A percentile compares a stretch with the other conserved stretches of the same genome.
These are phyloP conservation scores for Salvia hispanica DNA, from an alignment of 257 asterid genomes.

Conservation along the genomic window DNA sequence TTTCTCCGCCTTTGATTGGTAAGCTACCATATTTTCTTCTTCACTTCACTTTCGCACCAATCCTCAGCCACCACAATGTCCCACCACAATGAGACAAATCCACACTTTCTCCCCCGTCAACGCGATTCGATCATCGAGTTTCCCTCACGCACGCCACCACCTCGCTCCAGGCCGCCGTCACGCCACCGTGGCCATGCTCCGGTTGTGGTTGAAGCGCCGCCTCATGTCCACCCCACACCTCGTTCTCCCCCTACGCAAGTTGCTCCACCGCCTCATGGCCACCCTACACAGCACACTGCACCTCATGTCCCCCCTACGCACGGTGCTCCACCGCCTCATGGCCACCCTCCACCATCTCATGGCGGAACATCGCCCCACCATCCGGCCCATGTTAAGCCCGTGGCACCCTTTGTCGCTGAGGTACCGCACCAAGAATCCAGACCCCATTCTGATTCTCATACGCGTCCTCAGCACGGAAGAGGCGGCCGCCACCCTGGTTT, in stretches of 20 bases:
- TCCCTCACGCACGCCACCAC: constrained; percentile 33
- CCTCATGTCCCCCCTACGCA: too few species aligned
- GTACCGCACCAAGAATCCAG: constrained; percentile 17
- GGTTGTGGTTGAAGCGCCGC: constrained; percentile 31
- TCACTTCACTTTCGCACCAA: constrained; percentile 23
- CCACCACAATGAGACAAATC: constrained; percentile 44
- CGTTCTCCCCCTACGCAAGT: too few species aligned
- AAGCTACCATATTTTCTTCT: constrained; percentile 1
- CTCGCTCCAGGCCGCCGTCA: constrained; percentile 11
- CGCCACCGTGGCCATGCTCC: constrained; percentile 29
- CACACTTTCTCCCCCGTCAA: constrained; percentile 48
- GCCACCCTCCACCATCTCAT: constrained; percentile 28
- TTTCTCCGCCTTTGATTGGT: constrained; percentile 20
- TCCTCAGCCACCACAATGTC: constrained; percentile 33
- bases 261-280: constrained; percentile 29
- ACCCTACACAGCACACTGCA: background rate
- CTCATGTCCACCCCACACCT: constrained; percentile 8
- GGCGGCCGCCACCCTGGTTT: constrained; percentile 16
- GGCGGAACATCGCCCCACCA: constrained; percentile 27
- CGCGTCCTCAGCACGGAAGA: background rate
- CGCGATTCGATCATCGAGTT: constrained; percentile 39
- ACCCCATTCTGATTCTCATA: constrained; percentile 2
- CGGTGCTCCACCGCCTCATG: constrained; percentile 29
- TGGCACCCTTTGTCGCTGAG: constrained; percentile 24
- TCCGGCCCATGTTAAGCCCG: constrained; percentile 11